Conservation (phyloP, 1,139 yeast species). For the Protomyces pachydermus region DNA sequence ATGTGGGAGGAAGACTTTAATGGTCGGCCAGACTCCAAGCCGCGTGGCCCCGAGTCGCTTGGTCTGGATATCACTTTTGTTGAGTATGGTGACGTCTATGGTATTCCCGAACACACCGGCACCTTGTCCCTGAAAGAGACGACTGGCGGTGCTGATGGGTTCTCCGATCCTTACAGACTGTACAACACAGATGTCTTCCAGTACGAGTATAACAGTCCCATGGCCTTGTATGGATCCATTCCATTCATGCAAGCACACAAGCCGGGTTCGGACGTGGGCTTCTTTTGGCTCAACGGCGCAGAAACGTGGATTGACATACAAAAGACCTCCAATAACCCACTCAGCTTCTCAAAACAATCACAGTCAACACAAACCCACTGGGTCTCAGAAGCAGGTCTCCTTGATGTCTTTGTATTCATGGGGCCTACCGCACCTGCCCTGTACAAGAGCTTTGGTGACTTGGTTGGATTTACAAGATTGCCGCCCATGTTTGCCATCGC, state of each 20-base stretch:
- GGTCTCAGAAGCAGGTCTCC: conserved; percentile 84
- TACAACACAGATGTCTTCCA: conserved; percentile 93
- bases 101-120: conserved; percentile 95
- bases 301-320: conserved; percentile 81
- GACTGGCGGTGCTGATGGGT: conserved; percentile 38
- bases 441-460: conserved; percentile 55
- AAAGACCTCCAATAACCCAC: conserved; percentile 37
- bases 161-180: conserved; percentile 70
- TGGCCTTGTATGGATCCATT: conserved; percentile 93
- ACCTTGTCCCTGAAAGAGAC: conserved; percentile 69
- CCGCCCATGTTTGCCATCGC: conserved; percentile 81
- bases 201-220: conserved; percentile 70
- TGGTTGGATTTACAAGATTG: conserved; percentile 72
- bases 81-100: conserved; percentile 64
- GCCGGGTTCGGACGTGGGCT: conserved; percentile 57
- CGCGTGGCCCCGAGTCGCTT: conserved; percentile 86
- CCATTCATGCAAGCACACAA: conserved; percentile 76
- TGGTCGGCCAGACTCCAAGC: conserved; percentile 43
- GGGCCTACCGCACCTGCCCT: conserved; percentile 60
- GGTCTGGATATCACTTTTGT: conserved; percentile 69
- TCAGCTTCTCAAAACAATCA: neutral
- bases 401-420: conserved; percentile 68
- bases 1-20: conserved; percentile 50
- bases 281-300: conserved; percentile 90
- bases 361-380: conserved; percentile 57